Percentiles rank a stretch among this genome's conserved stretches.
These are phyloP conservation scores for Trichoderma gamsii DNA, from an alignment of 495 filamentous ascomycete genomes.

Conservation along the genomic window DNA sequence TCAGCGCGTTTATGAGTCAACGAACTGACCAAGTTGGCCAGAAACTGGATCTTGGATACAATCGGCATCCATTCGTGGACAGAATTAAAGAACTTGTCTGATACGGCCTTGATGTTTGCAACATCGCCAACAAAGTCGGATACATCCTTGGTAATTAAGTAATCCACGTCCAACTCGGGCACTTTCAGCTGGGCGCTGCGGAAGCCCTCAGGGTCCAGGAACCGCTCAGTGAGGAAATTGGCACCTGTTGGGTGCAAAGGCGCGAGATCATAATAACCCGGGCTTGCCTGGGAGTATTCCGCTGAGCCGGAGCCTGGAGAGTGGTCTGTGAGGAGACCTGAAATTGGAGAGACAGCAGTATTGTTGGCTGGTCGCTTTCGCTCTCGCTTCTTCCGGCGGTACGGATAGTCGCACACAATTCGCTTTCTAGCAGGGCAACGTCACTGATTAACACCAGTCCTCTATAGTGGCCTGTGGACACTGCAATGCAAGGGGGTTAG, in stretches of 20 bases:
- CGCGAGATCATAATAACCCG: constrained; percentile 11
- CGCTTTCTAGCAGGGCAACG: constrained; percentile 17
- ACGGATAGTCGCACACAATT: constrained; percentile 17
- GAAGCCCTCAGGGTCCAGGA: not conserved
- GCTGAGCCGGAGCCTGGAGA: not conserved
- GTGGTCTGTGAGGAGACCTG: constrained; percentile 18
- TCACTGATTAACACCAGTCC: constrained; percentile 17
- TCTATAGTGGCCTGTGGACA: constrained; percentile 17
- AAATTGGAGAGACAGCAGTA: constrained; percentile 21
- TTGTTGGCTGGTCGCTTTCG: constrained; percentile 7
- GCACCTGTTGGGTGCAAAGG: not conserved
- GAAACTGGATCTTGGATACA: constrained; percentile 40
- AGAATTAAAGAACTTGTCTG: constrained; percentile 30
- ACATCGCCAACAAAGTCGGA: constrained; percentile 28
- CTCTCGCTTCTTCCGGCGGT: constrained; percentile 30
- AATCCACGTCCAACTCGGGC: not conserved
- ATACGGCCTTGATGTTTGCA: constrained; percentile 27
- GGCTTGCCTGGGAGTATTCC: not conserved
- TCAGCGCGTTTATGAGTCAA: constrained; percentile 41
- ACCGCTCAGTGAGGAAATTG: not conserved
- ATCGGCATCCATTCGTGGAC: constrained; percentile 47
- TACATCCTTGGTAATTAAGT: constrained; percentile 25
- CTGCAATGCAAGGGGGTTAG: constrained; percentile 31
- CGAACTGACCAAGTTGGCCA: constrained; percentile 33
- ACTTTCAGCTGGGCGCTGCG: not conserved